phyloP scores from a whole-genome alignment of 1,139 yeast genomes.

The Zygotorulaspora mrakii region DNA sequence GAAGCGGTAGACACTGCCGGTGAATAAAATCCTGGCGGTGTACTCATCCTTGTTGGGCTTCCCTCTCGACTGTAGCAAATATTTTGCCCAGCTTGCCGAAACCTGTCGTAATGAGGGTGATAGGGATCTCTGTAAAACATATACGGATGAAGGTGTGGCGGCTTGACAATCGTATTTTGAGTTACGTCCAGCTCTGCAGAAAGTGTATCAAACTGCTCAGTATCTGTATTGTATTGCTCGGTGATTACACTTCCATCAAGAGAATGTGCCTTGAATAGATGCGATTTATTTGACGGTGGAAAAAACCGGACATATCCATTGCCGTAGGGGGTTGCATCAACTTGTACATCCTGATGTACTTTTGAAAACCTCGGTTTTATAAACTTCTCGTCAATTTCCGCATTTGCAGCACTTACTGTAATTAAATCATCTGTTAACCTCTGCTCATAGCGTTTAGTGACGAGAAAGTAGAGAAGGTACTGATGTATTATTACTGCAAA shows the following conservation, averaged over 20 bases:
- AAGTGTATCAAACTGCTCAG: conserved; percentile 26
- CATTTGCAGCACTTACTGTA: conserved; percentile 56
- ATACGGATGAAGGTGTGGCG: conserved; percentile 6
- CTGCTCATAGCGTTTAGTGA: conserved; percentile 46
- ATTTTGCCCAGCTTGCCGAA: conserved; percentile 3
- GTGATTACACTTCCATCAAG: conserved; percentile 27
- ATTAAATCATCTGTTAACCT: conserved; percentile 58
- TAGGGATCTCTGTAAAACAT: conserved; percentile 5
- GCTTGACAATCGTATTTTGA: conserved; percentile 15
- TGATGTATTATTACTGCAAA: conserved; percentile 42
- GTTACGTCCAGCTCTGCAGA: conserved; percentile 4
- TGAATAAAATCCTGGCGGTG: conserved; percentile 12
- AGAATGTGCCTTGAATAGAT: conserved; percentile 31
- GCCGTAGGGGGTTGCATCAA: conserved; percentile 53
- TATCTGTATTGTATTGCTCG: conserved; percentile 26
- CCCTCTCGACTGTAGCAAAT: conserved; percentile 5
- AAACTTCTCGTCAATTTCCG: conserved; percentile 60
- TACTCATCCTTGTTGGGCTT: conserved; percentile 9
- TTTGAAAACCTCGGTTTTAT: conserved; percentile 59
- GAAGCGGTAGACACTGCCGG: conserved; percentile 11
- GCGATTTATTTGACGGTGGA: conserved; percentile 35
- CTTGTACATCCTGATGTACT: conserved; percentile 56
- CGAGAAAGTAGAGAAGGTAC: conserved; percentile 41
- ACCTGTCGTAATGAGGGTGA: conserved; percentile 1
- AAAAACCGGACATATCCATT: conserved; percentile 40